A percentile compares a stretch with the other conserved stretches of the same genome.
Evolutionary conservation across 2,329 filamentous ascomycete genomes (phyloP).

Genomic region (Phaeophleospora eucalypticola): DNA sequence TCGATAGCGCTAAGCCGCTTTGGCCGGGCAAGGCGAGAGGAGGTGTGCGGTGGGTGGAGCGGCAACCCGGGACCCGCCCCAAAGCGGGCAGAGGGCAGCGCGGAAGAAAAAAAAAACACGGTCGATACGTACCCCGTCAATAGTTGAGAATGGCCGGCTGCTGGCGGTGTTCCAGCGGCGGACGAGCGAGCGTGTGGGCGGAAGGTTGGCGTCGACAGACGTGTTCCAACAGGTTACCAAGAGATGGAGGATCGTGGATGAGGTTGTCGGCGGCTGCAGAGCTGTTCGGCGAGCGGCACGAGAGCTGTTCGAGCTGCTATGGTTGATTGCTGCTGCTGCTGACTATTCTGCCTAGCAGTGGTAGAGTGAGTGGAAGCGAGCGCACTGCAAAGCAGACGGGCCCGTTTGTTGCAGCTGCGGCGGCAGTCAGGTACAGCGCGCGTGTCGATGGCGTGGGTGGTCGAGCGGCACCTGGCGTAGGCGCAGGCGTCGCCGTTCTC

Average conservation of each 20-base stretch:
- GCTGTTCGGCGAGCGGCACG: too few relatives aligned
- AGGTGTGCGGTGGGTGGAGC: constrained; percentile 17
- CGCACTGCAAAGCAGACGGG: constrained; percentile 7
- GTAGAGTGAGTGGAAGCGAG: too few relatives aligned
- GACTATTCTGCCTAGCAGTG: too few relatives aligned
- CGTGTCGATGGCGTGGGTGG: constrained; percentile 1
- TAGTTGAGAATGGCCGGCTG: too few relatives aligned
- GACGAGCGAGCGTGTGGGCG: too few relatives aligned
- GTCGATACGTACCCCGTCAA: neutral
- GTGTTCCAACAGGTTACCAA: too few relatives aligned
- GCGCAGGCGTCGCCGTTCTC: too few relatives aligned
- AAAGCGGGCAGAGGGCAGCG: constrained; percentile 8
- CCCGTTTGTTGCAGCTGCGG: constrained; percentile 17
- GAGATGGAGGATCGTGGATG: too few relatives aligned
- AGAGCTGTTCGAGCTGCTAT: too few relatives aligned
- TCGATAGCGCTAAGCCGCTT: constrained; percentile 16
- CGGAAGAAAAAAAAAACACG: neutral
- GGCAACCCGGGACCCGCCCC: constrained; percentile 5
- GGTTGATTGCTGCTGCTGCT: too few relatives aligned
- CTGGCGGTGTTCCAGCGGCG: too few relatives aligned
- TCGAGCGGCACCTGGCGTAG: constrained; percentile 1
- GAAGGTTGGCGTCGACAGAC: too few relatives aligned
- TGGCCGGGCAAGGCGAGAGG: constrained; percentile 16
- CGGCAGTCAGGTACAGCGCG: constrained; percentile 18
- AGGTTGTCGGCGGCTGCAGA: constrained; percentile 2